These are phyloP conservation scores for Paecilomyces formosus DNA, from an alignment of 2,329 filamentous ascomycete species.

Conservation along the genomic window DNA sequence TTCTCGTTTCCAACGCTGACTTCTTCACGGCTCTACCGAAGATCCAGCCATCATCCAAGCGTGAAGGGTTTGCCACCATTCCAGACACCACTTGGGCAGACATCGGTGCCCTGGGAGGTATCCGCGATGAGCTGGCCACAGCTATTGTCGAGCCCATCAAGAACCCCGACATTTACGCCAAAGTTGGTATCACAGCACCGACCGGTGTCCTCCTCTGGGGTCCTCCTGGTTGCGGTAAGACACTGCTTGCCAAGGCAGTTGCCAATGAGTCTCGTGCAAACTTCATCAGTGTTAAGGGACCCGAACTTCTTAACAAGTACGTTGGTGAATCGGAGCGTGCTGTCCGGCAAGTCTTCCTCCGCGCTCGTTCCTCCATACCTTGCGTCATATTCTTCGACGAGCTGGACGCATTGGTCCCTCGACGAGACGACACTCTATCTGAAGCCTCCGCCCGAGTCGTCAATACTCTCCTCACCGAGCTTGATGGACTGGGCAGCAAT, in stretches of 20 bases:
- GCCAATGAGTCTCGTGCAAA: constrained; percentile 94
- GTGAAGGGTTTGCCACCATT: constrained; percentile 91
- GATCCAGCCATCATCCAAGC: constrained; percentile 73
- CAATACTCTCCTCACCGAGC: constrained; percentile 87
- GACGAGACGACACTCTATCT: constrained; percentile 67
- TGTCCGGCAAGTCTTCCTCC: constrained; percentile 82
- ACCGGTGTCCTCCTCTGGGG: constrained; percentile 93
- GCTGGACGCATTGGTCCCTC: constrained; percentile 83
- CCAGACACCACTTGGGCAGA: constrained; percentile 90
- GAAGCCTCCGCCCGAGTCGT: constrained; percentile 86
- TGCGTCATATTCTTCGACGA: constrained; percentile 99
- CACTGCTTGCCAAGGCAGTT: constrained; percentile 88
- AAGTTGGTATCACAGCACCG: constrained; percentile 70
- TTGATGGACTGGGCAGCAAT: constrained; percentile 71
- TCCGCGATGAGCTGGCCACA: constrained; percentile 72
- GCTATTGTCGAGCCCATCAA: constrained; percentile 89
- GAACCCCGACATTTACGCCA: constrained; percentile 66
- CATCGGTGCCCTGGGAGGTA: constrained; percentile 73
- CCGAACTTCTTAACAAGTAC: constrained; percentile 94
- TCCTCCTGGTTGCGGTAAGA: constrained; percentile 94
- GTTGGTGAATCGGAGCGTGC: constrained; percentile 94
- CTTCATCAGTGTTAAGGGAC: constrained; percentile 96
- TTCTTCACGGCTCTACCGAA: constrained; percentile 68
- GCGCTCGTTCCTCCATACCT: constrained; percentile 76
- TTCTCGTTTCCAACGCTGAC: constrained; percentile 57